These are phyloP conservation scores for Rhododendron kiyosumense DNA, from an alignment of 148 eudicot species.

Conservation along the genomic window DNA sequence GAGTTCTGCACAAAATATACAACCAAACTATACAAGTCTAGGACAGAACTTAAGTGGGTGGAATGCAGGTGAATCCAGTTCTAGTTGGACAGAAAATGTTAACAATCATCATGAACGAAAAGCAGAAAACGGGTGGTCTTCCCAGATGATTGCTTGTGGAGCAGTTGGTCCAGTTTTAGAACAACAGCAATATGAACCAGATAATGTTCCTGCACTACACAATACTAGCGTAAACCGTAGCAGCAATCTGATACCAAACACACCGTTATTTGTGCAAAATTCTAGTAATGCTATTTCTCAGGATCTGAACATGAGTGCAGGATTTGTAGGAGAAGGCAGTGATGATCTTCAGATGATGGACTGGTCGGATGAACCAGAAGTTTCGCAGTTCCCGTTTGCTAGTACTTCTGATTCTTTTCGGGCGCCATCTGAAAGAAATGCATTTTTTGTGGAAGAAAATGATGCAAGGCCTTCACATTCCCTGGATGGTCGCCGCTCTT, in stretches of 20 bases:
- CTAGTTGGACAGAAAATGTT: slow-evolving; percentile 16
- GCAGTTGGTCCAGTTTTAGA: slow-evolving; percentile 31
- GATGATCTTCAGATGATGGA: slow-evolving; percentile 32
- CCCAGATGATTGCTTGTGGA: slow-evolving; percentile 8
- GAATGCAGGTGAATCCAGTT: slow-evolving; percentile 42
- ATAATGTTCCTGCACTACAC: slow-evolving; percentile 29
- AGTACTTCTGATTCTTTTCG: slow-evolving; percentile 42
- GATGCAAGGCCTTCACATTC: slow-evolving; percentile 53
- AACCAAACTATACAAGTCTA: slow-evolving; percentile 33
- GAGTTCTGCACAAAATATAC: slow-evolving; percentile 44
- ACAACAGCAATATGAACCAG: slow-evolving; percentile 31
- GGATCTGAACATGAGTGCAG: slow-evolving; percentile 38
- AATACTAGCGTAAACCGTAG: slow-evolving; percentile 37
- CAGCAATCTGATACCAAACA: slow-evolving; percentile 24
- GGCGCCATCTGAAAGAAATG: slow-evolving; percentile 43
- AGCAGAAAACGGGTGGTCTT: slow-evolving; percentile 16
- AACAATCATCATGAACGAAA: slow-evolving; percentile 21
- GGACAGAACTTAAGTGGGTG: slow-evolving; percentile 29
- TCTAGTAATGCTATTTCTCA: slow-evolving; percentile 35
- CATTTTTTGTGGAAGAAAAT: slow-evolving; percentile 44
- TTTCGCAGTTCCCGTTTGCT: slow-evolving; percentile 24
- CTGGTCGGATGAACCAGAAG: slow-evolving; percentile 29
- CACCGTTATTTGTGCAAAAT: slow-evolving; percentile 28
- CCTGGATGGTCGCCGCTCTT: slow-evolving; percentile 50
- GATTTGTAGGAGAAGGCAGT: slow-evolving; percentile 26